Evolutionary conservation across 1,284 basidiomycete genomes (phyloP), one percentile per base, ranked within the genome.

Genomic region (Cystobasidium pallidum): DNA sequence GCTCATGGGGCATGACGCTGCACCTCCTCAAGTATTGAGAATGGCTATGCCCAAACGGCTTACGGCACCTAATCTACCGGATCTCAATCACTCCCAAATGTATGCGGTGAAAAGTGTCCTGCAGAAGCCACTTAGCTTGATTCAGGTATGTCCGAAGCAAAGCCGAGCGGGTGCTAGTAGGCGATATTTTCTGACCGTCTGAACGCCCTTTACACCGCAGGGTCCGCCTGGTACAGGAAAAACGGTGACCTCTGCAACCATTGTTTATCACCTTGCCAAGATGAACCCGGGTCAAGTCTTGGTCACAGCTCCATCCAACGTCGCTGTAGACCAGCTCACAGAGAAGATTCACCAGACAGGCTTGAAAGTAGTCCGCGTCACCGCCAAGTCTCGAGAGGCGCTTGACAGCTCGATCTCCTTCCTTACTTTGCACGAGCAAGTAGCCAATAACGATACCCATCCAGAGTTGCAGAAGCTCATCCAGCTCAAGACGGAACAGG

Each of bases 211-310:
- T 15, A 3, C 21, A 10, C 24, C 7, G 4, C 78, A 86, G 84
- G 96, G 96, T 21, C 96, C 96, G 30, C 96, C 96, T 15, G 96
- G 96, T 49, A 99, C 96, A 0, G 96, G 96, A 54, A 99, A 99
- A 84, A 99, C 96, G 0, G 96, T 99, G 71, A 99, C 96, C 0
- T 98, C 94, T n/a, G 96, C 96, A 4, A 97, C 96, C 0, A 95
- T 97, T 78, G 95, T 99, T 52, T 94, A 99, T 81, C 96, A 99
- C 81, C 88, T 99, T 8, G 93, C 93, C 67, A 97, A 97, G 84
- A 99, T 99, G 95, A 98, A 98, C 79, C 94, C 94, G 0, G 96
- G 96, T 36, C 96, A 98, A 82, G 96, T 99, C 28, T 89, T 99
- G 51, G 96, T 99, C 73, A 96, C 94, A 81, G 96, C 96, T 0